Evolutionary conservation across 495 filamentous ascomycete species (phyloP).

Genomic region (Astrothelium macrocarpum): DNA sequence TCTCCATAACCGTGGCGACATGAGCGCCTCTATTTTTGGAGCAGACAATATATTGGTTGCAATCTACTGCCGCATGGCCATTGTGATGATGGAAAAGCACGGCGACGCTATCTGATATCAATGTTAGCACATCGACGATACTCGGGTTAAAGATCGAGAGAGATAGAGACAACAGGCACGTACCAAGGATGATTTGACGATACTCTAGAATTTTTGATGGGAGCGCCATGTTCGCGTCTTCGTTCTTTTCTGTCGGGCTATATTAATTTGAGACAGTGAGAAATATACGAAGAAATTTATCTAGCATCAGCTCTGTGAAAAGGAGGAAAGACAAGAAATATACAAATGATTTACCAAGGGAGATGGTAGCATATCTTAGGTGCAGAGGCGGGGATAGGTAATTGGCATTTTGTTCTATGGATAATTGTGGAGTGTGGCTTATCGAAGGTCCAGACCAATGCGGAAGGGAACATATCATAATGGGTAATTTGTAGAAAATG

Average conservation of each 20-base stretch:
- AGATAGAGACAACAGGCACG: neutral
- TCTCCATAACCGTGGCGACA: neutral
- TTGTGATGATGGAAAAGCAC: neutral
- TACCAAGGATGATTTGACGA: conserved; percentile 2
- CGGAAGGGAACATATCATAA: neutral
- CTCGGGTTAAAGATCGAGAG: neutral
- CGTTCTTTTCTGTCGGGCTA: neutral
- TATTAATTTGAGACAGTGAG: neutral
- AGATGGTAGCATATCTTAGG: neutral
- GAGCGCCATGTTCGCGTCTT: neutral
- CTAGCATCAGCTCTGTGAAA: neutral
- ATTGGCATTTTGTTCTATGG: neutral
- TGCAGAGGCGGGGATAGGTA: neutral
- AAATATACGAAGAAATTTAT: neutral
- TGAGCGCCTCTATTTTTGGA: neutral
- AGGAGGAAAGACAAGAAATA: no score
- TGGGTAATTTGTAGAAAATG: neutral
- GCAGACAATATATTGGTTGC: neutral
- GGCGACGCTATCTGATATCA: neutral
- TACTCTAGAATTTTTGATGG: neutral
- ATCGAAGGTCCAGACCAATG: neutral
- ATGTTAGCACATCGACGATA: neutral
- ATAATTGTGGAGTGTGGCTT: neutral
- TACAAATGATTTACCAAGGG: no score
- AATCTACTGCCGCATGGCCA: neutral